phyloP scores from a whole-genome alignment of 2,329 filamentous ascomycete genomes.

The Ciborinia camelliae region DNA sequence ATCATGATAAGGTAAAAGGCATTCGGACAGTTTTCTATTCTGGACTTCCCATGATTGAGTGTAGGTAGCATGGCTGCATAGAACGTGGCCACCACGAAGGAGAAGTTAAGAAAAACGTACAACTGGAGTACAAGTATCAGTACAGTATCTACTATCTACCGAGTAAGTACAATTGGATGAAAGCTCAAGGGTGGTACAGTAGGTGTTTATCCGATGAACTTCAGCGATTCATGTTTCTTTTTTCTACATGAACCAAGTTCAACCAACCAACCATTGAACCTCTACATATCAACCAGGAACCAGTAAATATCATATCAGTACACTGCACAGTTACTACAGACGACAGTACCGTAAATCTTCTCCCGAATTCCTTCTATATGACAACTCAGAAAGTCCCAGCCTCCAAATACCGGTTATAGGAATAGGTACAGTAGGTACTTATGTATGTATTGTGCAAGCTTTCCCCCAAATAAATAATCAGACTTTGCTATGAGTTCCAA shows the following conservation, averaged over 20 bases:
- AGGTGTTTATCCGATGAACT: not conserved
- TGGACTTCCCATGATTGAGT: not conserved
- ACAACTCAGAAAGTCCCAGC: not conserved
- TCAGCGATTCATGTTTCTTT: not conserved
- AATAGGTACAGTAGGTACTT: too few species aligned
- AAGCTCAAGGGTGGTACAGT: too few species aligned
- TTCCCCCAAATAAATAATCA: not conserved
- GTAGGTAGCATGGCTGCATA: too few species aligned
- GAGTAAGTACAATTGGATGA: not conserved
- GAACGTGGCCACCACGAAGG: not conserved
- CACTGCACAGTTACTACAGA: too few species aligned
- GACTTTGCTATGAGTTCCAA: too few species aligned
- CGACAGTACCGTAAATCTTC: not conserved
- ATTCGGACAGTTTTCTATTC: not conserved
- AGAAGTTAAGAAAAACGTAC: too few species aligned
- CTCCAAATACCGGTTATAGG: not conserved
- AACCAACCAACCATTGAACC: too few species aligned
- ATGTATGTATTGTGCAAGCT: too few species aligned
- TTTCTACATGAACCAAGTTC: too few species aligned
- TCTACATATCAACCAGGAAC: too few species aligned
- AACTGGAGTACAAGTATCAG: too few species aligned
- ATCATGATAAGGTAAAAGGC: not conserved
- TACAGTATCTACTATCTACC: too few species aligned
- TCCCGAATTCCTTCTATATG: not conserved
- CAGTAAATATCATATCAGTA: not conserved